A percentile compares a stretch with the other conserved stretches of the same genome.
phyloP scores from a whole-genome alignment of 1,284 basidiomycete genomes.

The Vanrija sp. region DNA sequence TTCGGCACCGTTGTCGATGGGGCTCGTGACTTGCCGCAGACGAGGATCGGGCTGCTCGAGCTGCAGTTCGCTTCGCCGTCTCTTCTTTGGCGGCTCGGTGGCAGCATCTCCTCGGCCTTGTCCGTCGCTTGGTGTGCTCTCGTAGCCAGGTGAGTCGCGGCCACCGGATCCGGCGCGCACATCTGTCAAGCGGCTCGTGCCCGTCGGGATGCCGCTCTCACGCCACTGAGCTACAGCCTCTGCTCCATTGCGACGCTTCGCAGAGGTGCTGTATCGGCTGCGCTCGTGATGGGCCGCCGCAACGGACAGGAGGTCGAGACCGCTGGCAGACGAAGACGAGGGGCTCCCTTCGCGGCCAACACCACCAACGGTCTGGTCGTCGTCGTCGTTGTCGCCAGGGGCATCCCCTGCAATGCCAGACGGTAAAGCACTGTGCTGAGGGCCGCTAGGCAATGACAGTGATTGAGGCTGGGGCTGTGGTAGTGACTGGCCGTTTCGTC shows the following conservation, averaged over 20 bases:
- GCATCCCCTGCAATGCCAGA: constrained; percentile 2
- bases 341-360: constrained; percentile 30
- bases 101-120: neutral
- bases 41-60: constrained; percentile 10
- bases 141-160: constrained; percentile 15
- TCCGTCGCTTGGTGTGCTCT: constrained; percentile 18
- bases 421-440: too few species aligned
- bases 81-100: constrained; percentile 30
- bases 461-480: too few species aligned
- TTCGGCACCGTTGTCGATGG: constrained; percentile 1
- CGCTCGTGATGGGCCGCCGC: constrained; percentile 27
- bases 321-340: constrained; percentile 38
- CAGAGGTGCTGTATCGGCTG: constrained; percentile 18
- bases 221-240: constrained; percentile 47
- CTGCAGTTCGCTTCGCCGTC: constrained; percentile 34
- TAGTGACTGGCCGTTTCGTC: constrained; percentile 10
- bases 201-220: constrained; percentile 33
- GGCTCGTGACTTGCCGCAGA: constrained; percentile 1
- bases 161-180: constrained; percentile 3
- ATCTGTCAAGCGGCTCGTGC: constrained; percentile 9
- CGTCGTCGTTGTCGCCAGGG: constrained; percentile 39
- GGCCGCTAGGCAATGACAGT: too few species aligned
- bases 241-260: constrained; percentile 41
- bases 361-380: constrained; percentile 38
- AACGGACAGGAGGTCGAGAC: constrained; percentile 36